Base-by-base conservation (phyloP, 2,329 filamentous ascomycete species). In the Orbilia blumenaviensis region DNA sequence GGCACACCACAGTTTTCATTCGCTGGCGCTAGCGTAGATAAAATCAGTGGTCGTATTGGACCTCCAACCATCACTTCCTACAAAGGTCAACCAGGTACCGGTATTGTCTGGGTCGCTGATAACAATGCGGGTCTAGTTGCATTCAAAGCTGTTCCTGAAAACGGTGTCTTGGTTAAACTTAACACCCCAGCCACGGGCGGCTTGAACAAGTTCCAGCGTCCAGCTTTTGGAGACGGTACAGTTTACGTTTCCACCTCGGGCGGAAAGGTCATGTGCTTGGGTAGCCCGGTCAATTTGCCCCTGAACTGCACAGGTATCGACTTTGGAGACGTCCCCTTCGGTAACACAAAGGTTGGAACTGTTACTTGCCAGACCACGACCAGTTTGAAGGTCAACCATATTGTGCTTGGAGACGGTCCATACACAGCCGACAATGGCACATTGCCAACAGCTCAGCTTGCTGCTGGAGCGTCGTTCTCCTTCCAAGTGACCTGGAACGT, bases 241-340 rank as follows among this genome's bases (percentile, higher is more conserved):
- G 82, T 81, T 76, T 86, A 81, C 80, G 72, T 73, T n/a, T 78
- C 82, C 6, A 81, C 82, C 29, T 78, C 66, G 0, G 34, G 42
- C 21, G 72, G 64, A 18, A 81, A 80, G 58, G 75, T 84, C n/a
- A 80, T 82, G 29, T 82, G 81, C 34, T 78, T 83, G 10, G 83
- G 83, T 7, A 83, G 84, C n/a, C 84, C 84, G 3, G 84, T 85
- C 58, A 83, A 83, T 52, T 73, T 84, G 1, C 83, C 84, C 3
- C 76, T 85, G 16, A 83, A 82, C 63, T 85, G 84, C 68, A 82
- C 81, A 7, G 81, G 81, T 18, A 80, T 84, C 18, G 80, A 84
- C 61, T 85, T 84, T 78, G 83, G 84, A 2, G 79, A 81, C 52
- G 77, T 83, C 4, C 79, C 82, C 3, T 81, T 84, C 46, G 83